Base-by-base conservation (phyloP, 1,284 basidiomycete genomes). In the Neonothopanus nambi region DNA sequence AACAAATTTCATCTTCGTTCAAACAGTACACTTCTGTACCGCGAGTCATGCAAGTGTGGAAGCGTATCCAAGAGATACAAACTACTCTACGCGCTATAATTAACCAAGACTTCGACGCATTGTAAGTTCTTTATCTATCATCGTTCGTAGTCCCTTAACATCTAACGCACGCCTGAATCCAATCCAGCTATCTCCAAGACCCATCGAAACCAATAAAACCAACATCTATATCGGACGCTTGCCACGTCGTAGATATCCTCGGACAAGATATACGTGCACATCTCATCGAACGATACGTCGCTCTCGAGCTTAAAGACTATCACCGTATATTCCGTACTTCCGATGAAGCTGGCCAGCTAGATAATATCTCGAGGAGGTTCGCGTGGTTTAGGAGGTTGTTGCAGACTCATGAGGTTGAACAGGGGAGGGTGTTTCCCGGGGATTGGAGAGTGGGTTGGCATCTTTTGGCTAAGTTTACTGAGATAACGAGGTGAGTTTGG, bases 351-450 rank as follows among this genome's bases (percentile, higher is more conserved):
- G 97, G 96, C 1, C 94, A 98, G 67, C 78, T 99, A 40, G 97
- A 99, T 71, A 99, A 99, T 60, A 82, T 98, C 5, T 85, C 92
- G 0, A 79, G 96, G 15, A 83, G 97, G 35, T 99, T 95, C 62
- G 93, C 95, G 2, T 99, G 95, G 94, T 98, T 98, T 72, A 78
- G 91, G 20, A 81, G 95, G n/a, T 71, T 96, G n/a, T 73, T 99
- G 33, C 85, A 90, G 59, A 85, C 83, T 6, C 92, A 97, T 67
- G 93, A 98, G 61, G 82, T 89, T 17, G 95, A 98, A 63, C 88
- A 91, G 57, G 87, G 87, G 0, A 74, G 82, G 13, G 81, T 92
- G 1, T 97, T 97, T 66, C 93, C 95, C 12, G 64, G 77, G 0
- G 81, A 83, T 40, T 98, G 95, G 95, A 85, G 78, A 52, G 88